These are phyloP conservation scores for Botrytis elliptica DNA, from an alignment of 2,329 filamentous ascomycete genomes.

Conservation along the genomic window DNA sequence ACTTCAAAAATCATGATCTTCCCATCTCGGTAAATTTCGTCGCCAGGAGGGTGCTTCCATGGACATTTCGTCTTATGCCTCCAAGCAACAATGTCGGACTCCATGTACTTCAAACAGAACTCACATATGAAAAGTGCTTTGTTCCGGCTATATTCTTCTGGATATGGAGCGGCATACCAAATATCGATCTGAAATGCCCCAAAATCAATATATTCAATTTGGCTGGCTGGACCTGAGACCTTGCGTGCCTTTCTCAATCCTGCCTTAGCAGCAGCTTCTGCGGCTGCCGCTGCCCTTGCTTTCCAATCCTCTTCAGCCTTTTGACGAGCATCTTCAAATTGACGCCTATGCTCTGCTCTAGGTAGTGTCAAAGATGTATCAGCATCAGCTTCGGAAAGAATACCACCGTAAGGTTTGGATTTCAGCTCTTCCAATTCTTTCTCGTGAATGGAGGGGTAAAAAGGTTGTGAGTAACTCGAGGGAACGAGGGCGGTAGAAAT, in stretches of 20 bases:
- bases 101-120: slow-evolving; percentile 99
- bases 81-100: slow-evolving; percentile 97
- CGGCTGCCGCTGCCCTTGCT: slow-evolving; percentile 59
- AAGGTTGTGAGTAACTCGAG: slow-evolving; percentile 36
- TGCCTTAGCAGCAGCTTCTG: slow-evolving; percentile 66
- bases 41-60: slow-evolving; percentile 92
- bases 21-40: slow-evolving; percentile 93
- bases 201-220: slow-evolving; percentile 98
- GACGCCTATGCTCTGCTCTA: slow-evolving; percentile 72
- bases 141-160: slow-evolving; percentile 96
- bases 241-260: slow-evolving; percentile 68
- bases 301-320: slow-evolving; percentile 93
- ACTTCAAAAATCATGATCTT: slow-evolving; percentile 96
- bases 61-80: slow-evolving; percentile 96
- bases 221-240: slow-evolving; percentile 80
- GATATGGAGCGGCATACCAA: slow-evolving; percentile 97
- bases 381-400: slow-evolving; percentile 82
- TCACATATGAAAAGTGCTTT: slow-evolving; percentile 98
- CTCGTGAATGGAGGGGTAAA: slow-evolving; percentile 69
- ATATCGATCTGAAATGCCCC: slow-evolving; percentile 98
- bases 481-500: slow-evolving; percentile 26
- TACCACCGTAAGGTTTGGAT: slow-evolving; percentile 92
- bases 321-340: slow-evolving; percentile 86
- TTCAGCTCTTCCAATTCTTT: slow-evolving; percentile 86
- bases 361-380: slow-evolving; percentile 90